Evolutionary conservation across 441 rosid species (phyloP).

Genomic region (Erodium trifolium): DNA sequence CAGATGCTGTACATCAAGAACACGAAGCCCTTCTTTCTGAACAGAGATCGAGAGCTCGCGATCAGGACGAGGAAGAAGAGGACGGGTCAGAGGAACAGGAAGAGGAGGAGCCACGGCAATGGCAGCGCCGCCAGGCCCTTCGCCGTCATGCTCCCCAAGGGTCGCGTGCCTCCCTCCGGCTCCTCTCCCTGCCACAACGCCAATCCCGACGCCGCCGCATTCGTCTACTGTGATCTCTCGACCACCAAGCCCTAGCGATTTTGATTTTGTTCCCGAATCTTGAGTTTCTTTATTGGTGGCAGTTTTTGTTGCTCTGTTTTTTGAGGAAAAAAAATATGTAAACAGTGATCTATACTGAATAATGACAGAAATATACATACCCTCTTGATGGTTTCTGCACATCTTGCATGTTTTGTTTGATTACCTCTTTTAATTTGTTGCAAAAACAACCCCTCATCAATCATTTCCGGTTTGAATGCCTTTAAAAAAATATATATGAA

Average conservation of each 20-base stretch:
- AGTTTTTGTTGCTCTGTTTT: conserved; percentile 1
- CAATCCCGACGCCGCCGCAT: conserved; percentile 34
- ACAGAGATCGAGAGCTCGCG: background rate
- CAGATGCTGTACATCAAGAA: conserved; percentile 32
- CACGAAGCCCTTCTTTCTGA: conserved; percentile 29
- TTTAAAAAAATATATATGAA: no score
- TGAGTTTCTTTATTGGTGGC: background rate
- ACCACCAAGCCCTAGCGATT: conserved; percentile 28
- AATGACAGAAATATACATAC: background rate
- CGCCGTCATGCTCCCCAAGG: conserved; percentile 77
- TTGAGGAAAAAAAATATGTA: background rate
- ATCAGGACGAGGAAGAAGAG: background rate
- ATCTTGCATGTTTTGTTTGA: background rate
- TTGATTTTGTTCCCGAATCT: background rate
- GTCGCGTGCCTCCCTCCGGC: conserved; percentile 69
- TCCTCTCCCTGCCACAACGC: conserved; percentile 72
- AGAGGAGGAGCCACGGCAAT: conserved; percentile 20
- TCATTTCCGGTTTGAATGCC: no score
- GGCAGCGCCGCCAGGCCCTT: conserved; percentile 26
- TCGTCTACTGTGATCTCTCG: conserved; percentile 40
- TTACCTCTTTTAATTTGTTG: background rate
- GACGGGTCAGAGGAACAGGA: conserved; percentile 25
- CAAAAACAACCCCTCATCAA: background rate
- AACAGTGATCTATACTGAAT: background rate
- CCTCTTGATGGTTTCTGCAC: background rate